These are phyloP conservation scores for Ustilaginoidea virens DNA, from an alignment of 2,329 filamentous ascomycete species.

Conservation along the genomic window DNA sequence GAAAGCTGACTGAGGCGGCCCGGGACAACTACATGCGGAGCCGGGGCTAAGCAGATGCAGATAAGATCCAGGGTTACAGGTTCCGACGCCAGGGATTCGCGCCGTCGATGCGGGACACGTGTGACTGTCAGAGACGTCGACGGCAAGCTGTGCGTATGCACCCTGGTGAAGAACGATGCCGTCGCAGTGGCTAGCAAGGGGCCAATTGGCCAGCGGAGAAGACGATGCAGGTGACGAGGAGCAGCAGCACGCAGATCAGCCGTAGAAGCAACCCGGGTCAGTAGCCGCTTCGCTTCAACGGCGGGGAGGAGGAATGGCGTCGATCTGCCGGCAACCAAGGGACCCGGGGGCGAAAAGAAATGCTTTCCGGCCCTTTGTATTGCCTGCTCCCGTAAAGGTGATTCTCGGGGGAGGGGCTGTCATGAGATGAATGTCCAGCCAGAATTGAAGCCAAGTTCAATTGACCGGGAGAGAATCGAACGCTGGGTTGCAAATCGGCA, in stretches of 20 bases:
- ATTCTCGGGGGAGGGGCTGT: too few relatives aligned
- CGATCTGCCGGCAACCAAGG: too few relatives aligned
- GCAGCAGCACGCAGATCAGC: too few relatives aligned
- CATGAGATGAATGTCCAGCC: background rate
- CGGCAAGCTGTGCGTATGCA: background rate
- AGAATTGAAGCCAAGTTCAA: too few relatives aligned
- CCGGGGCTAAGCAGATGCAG: too few relatives aligned
- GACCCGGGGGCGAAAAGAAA: background rate
- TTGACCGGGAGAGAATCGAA: too few relatives aligned
- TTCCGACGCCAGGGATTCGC: background rate
- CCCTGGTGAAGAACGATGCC: background rate
- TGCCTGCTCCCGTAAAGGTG: too few relatives aligned
- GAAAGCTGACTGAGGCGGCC: too few relatives aligned
- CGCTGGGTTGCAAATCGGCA: too few relatives aligned
- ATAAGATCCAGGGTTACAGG: background rate
- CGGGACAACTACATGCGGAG: too few relatives aligned
- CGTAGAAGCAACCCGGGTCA: background rate
- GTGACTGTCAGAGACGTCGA: constrained; percentile 6
- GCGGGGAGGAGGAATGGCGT: too few relatives aligned
- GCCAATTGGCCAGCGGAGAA: background rate
- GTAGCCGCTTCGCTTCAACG: background rate
- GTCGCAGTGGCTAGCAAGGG: background rate
- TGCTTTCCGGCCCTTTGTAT: background rate
- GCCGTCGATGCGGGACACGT: constrained; percentile 6
- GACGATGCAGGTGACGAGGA: background rate